Percentiles rank a stretch among this genome's conserved stretches.
These are phyloP conservation scores for Exophiala sp. DNA, from an alignment of 2,329 filamentous ascomycete genomes.

Conservation along the genomic window DNA sequence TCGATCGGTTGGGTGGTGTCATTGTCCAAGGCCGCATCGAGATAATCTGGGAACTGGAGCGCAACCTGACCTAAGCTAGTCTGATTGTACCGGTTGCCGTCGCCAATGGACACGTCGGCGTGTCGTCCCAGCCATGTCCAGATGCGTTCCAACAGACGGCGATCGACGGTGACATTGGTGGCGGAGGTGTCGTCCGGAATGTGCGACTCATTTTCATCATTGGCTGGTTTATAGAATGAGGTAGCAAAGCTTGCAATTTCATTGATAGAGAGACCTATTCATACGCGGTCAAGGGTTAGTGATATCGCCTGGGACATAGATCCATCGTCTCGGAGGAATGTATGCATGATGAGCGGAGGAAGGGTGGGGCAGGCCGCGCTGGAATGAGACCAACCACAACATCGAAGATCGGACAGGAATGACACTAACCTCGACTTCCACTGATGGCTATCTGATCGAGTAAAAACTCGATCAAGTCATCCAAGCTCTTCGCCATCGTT, in stretches of 20 bases:
- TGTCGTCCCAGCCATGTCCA: constrained; percentile 58
- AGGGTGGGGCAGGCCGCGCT: constrained; percentile 6
- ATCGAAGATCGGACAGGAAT: constrained; percentile 13
- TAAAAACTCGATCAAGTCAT: constrained; percentile 56
- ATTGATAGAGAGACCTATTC: constrained; percentile 15
- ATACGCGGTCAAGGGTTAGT: not conserved
- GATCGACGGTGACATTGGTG: constrained; percentile 40
- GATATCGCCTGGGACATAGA: not conserved
- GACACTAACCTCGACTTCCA: constrained; percentile 54
- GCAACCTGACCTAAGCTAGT: constrained; percentile 42
- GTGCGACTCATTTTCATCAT: constrained; percentile 17
- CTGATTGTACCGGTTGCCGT: constrained; percentile 39
- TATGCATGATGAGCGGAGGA: constrained; percentile 1
- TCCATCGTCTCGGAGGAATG: not conserved
- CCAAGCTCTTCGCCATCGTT: constrained; percentile 50
- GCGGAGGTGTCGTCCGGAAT: not conserved
- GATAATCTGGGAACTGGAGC: constrained; percentile 22
- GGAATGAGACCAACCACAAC: constrained; percentile 22
- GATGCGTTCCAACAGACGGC: constrained; percentile 50
- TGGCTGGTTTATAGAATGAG: constrained; percentile 34
- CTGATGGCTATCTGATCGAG: constrained; percentile 58
- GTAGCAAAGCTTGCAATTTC: constrained; percentile 37
- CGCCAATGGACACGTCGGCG: constrained; percentile 53
- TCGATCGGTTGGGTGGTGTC: not conserved
- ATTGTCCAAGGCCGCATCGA: constrained; percentile 1